These are phyloP conservation scores for Dentipellis fragilis DNA, from an alignment of 768 basidiomycete species.

Conservation along the genomic window DNA sequence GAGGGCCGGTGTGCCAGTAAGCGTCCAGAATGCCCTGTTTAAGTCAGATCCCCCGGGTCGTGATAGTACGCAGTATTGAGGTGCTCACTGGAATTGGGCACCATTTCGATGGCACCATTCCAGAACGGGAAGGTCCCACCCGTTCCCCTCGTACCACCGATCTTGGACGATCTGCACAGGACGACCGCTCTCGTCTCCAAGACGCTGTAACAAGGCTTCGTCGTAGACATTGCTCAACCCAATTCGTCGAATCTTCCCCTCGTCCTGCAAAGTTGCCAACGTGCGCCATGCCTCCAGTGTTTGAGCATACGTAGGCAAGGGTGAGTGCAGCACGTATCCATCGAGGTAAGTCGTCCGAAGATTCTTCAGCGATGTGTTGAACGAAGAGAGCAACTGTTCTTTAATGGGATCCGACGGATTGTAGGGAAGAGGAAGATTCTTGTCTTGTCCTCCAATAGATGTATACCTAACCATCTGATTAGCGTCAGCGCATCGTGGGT, in stretches of 20 bases:
- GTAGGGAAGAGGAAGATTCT: constrained; percentile 64
- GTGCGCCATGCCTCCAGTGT: constrained; percentile 64
- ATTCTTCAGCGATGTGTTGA: constrained; percentile 54
- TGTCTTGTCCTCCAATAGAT: constrained; percentile 63
- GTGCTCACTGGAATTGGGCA: constrained; percentile 61
- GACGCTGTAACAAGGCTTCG: constrained; percentile 37
- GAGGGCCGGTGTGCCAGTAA: constrained; percentile 65
- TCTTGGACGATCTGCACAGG: constrained; percentile 70
- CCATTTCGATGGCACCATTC: constrained; percentile 51
- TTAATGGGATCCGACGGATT: constrained; percentile 39
- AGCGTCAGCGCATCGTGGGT: not conserved
- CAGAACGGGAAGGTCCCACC: constrained; percentile 60
- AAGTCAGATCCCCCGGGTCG: not conserved
- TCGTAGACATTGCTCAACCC: constrained; percentile 79
- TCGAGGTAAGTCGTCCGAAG: constrained; percentile 69
- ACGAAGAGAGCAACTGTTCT: constrained; percentile 54
- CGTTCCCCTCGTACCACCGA: constrained; percentile 76
- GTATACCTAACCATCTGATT: constrained; percentile 47
- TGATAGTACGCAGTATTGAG: constrained; percentile 5
- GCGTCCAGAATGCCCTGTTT: constrained; percentile 86
- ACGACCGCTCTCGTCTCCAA: constrained; percentile 39
- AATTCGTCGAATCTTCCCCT: constrained; percentile 52
- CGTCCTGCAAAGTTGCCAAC: constrained; percentile 51
- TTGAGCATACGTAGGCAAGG: constrained; percentile 43
- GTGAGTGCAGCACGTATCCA: constrained; percentile 72